phyloP scores from a whole-genome alignment of 169 alveolate species.

The Babesia microti region DNA sequence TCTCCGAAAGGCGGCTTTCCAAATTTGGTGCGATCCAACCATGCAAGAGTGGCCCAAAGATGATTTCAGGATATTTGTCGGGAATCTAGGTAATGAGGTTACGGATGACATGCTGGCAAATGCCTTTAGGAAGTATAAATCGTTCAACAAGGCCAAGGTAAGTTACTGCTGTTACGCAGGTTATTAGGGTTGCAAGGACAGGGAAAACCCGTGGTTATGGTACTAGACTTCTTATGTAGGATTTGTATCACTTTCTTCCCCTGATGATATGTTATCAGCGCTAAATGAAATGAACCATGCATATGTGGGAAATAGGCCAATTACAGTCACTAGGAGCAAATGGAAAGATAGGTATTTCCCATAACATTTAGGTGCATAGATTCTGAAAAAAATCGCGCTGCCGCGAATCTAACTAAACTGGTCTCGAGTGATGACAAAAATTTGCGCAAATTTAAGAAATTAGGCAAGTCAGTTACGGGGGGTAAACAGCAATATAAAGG shows the following conservation, averaged over 20 bases:
- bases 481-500: too few relatives aligned
- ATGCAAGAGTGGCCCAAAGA: constrained; percentile 93
- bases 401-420: constrained; percentile 42
- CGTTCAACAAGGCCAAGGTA: constrained; percentile 78
- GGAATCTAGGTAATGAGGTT: constrained; percentile 95
- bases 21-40: constrained; percentile 91
- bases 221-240: too few relatives aligned
- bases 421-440: constrained; percentile 46
- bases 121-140: constrained; percentile 87
- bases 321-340: constrained; percentile 76
- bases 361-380: too few relatives aligned
- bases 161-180: constrained; percentile 49
- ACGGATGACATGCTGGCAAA: constrained; percentile 89
- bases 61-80: constrained; percentile 92
- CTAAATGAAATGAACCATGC: constrained; percentile 90
- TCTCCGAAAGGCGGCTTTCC: constrained; percentile 91
- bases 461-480: constrained; percentile 48
- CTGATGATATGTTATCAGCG: constrained; percentile 84
- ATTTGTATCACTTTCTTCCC: constrained; percentile 80
- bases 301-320: constrained; percentile 90
- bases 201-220: constrained; percentile 93
- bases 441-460: constrained; percentile 54
- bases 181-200: constrained; percentile 87
- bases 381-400: constrained; percentile 58
- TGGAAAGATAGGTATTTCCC: constrained; percentile 89